Evolutionary conservation across 2,329 filamentous ascomycete genomes (phyloP), one percentile per base, ranked within the genome.

Genomic region (Teratosphaeria destructans): DNA sequence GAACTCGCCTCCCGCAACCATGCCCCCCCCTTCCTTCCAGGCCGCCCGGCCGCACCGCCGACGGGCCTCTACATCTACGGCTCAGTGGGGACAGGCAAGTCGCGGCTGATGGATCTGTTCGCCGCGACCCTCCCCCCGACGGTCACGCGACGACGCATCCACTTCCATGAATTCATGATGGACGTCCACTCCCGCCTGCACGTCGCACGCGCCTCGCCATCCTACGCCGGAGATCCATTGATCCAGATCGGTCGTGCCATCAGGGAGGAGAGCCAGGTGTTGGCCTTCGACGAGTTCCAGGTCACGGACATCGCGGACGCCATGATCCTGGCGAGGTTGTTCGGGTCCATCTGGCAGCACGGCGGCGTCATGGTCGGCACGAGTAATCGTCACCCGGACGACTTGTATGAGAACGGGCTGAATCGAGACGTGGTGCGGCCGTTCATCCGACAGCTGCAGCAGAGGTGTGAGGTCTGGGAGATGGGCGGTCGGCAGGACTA

Each of bases 121-220:
- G 85, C 87, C 5, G 84, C 89, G 29, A 86, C 85, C 34, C 74
- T 92, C 2, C 88, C 88, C 6, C 8, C 43, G 16, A 49, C 2
- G 2, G 19, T 49, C 3, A 49, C 43, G 8, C 23, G 43, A 2
- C 78, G 81, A 64, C 78, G 88, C 59, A 90, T 86, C 82, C 88
- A 92, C 69, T 92, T 90, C 71, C 89, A 89, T 69, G 88, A 86
- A 0, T 92, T 92, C 66, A 92, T 92, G 86, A 77, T 91, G 12
- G 84, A 90, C 63, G 83, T 83, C 0, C 79, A 90, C 39, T 84
- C 86, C 0, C 82, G 84, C 53, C 49, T 59, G 5, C 62, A 61
- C 32, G 11, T 53, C 10, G 56, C 62, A 34, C 61, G 58, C 49
- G 62, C 69, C 39, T 62, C 75, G 7, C 74, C 79, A 32, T 81